phyloP scores from a whole-genome alignment of 2,329 filamentous ascomycete genomes.

The Xylaria sp. region DNA sequence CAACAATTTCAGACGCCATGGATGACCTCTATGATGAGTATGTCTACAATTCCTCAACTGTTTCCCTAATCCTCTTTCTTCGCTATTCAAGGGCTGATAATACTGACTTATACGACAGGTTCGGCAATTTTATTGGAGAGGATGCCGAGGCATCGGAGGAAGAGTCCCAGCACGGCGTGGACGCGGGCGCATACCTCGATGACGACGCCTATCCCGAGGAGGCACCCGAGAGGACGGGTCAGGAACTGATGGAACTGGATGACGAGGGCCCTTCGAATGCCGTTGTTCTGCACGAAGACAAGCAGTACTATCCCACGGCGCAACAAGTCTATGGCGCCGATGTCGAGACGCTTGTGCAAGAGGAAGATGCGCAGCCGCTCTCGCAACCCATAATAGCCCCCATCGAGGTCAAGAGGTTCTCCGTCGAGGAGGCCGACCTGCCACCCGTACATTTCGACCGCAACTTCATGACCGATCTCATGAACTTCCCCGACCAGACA shows the following conservation, averaged over 20 bases:
- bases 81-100: conserved; percentile 27
- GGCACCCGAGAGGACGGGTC: conserved; percentile 72
- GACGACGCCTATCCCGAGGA: conserved; percentile 80
- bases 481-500: conserved; percentile 95
- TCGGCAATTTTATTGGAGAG: conserved; percentile 98
- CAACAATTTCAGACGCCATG: conserved; percentile 63
- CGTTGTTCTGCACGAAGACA: conserved; percentile 98
- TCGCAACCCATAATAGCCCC: conserved; percentile 94
- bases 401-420: conserved; percentile 95
- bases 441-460: conserved; percentile 89
- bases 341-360: conserved; percentile 95
- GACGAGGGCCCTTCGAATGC: conserved; percentile 93
- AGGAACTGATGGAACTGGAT: conserved; percentile 95
- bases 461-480: conserved; percentile 92
- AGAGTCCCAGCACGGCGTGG: conserved; percentile 81
- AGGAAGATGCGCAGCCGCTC: conserved; percentile 95
- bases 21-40: conserved; percentile 98
- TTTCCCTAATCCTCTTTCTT: neutral
- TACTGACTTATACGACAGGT: conserved; percentile 63
- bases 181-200: conserved; percentile 83
- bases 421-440: conserved; percentile 89
- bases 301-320: conserved; percentile 99
- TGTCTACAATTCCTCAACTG: conserved; percentile 37
- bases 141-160: conserved; percentile 85
- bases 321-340: conserved; percentile 93